These are phyloP conservation scores for Lecanoromycetidae sp. DNA, from an alignment of 2,329 filamentous ascomycete species.

Conservation along the genomic window DNA sequence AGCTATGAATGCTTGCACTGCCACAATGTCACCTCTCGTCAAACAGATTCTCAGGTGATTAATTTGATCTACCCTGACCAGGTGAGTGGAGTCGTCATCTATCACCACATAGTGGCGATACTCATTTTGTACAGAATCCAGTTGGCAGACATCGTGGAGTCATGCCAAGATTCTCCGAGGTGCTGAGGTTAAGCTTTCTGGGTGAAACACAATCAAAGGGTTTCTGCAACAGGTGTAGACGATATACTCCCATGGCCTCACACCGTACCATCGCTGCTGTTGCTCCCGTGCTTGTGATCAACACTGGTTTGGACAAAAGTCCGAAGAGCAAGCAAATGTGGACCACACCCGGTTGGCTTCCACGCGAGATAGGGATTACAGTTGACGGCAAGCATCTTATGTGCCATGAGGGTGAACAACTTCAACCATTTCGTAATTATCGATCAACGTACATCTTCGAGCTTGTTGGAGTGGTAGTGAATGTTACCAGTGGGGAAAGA, in stretches of 20 bases:
- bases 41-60: conserved; percentile 68
- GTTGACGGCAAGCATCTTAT: conserved; percentile 85
- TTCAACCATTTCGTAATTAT: conserved; percentile 42
- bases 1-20: conserved; percentile 60
- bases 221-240: conserved; percentile 83
- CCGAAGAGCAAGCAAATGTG: conserved; percentile 69
- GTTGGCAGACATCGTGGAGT: conserved; percentile 2
- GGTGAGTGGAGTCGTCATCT: conserved; percentile 20
- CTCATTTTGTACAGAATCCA: neutral
- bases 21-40: conserved; percentile 69
- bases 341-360: conserved; percentile 81
- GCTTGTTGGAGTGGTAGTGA: conserved; percentile 75
- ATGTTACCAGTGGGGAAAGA: conserved; percentile 77
- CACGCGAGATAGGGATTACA: conserved; percentile 85
- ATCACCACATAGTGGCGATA: neutral
- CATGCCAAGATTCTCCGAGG: conserved; percentile 65
- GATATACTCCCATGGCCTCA: conserved; percentile 78
- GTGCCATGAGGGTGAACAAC: conserved; percentile 85
- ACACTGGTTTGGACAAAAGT: conserved; percentile 59
- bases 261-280: conserved; percentile 72
- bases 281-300: conserved; percentile 78
- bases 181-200: conserved; percentile 87
- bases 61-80: conserved; percentile 69
- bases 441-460: conserved; percentile 77
- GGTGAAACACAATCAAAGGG: conserved; percentile 77